Conservation (phyloP, 2,329 filamentous ascomycete species). For the Phyllosticta paracitricarpa region DNA sequence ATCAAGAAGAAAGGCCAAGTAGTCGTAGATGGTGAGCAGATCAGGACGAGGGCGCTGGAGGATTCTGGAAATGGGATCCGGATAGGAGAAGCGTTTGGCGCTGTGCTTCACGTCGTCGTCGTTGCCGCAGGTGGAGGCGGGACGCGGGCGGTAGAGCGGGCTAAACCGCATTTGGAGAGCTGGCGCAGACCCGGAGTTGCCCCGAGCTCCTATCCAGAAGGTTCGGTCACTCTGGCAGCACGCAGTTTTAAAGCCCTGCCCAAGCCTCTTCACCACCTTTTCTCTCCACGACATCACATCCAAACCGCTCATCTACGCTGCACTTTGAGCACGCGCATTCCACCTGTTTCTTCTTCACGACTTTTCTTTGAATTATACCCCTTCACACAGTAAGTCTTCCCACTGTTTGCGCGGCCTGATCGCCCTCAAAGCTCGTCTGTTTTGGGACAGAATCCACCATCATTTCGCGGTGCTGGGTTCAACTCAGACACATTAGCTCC, state of each 20-base stretch:
- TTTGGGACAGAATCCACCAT: background rate
- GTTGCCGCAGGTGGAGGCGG: slow-evolving; percentile 6
- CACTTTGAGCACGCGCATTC: background rate
- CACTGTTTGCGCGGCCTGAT: background rate
- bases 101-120: background rate
- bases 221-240: slow-evolving; percentile 9
- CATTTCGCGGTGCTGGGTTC: background rate
- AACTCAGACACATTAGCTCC: too few species aligned
- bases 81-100: background rate
- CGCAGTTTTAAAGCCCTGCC: slow-evolving; percentile 7
- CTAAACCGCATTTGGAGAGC: slow-evolving; percentile 2
- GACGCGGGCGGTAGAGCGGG: background rate
- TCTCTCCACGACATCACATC: slow-evolving; percentile 1
- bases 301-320: background rate
- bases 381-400: slow-evolving; percentile 9
- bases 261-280: slow-evolving; percentile 5
- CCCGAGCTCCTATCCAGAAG: slow-evolving; percentile 12
- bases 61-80: slow-evolving; percentile 8
- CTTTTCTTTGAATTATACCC: slow-evolving; percentile 9
- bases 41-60: background rate
- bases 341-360: slow-evolving; percentile 1
- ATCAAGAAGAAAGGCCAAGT: background rate
- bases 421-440: background rate
- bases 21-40: background rate
- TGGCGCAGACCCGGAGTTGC: background rate